A percentile compares a stretch with the other conserved stretches of the same genome.
These are phyloP conservation scores for Nicotiana paniculata DNA, from an alignment of 257 asterid species.

Conservation along the genomic window DNA sequence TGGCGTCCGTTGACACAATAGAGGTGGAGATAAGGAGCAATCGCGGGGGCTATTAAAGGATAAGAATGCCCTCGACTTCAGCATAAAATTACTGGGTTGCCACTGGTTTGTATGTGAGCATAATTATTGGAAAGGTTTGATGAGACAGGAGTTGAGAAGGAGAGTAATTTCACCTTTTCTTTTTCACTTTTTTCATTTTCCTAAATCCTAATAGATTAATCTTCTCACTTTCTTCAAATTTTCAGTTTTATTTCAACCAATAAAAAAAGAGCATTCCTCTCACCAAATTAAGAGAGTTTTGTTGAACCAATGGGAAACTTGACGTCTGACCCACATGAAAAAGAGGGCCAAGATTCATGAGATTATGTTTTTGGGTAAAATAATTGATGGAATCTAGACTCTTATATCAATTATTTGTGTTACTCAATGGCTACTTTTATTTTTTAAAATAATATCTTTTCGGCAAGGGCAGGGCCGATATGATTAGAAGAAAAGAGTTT, in stretches of 20 bases:
- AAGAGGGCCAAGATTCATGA: not conserved
- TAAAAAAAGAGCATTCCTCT: not conserved
- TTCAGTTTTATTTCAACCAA: no score
- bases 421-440: not conserved
- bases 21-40: not conserved
- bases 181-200: no score
- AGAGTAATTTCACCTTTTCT: no score
- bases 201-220: no score
- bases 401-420: not conserved
- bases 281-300: not conserved
- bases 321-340: not conserved
- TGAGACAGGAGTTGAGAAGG: no score
- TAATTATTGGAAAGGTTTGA: constrained; percentile 9
- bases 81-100: constrained; percentile 12
- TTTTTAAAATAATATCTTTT: no score
- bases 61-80: constrained; percentile 5
- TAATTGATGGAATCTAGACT: not conserved
- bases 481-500: no score
- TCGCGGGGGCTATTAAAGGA: not conserved
- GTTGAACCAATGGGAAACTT: not conserved
- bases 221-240: no score
- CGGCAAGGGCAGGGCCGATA: no score
- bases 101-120: constrained; percentile 21
- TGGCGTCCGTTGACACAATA: constrained; percentile 27
- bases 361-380: not conserved